Evolutionary conservation across 1,284 basidiomycete species (phyloP), one percentile per base, ranked within the genome.

Genomic region (Tylopilus orsonianus): DNA sequence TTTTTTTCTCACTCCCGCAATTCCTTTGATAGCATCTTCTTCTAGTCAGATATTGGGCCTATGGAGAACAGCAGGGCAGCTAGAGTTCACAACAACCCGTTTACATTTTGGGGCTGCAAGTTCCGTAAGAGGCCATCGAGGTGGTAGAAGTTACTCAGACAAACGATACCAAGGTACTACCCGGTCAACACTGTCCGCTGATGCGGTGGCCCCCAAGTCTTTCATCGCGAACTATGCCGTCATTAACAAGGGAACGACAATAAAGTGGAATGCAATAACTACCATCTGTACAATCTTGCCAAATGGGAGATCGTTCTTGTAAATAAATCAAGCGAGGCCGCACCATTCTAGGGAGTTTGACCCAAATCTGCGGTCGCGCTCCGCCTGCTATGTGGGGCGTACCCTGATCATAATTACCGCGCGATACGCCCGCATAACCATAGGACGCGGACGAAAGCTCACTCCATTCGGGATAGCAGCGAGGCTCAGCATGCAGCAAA

Each of bases 21-120:
- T 56, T 26, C 59, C 50, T 34, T 29, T 13, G 22, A 29, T 12
- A 2, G 16, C 8, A 8, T 48, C 27, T 69, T 74, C 78, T 18
- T 61, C 63, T 27, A 83, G 55, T 26, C 66, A 65, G 24, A 84
- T 76, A 56, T 85, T 84, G 5, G 22, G 6, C 22, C 34, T 29
- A 8, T 42, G 66, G 32, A 85, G 65, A 29, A 70, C 67, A 29
- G 73, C 62, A 23, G 83, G 67, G 55, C 81, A 83, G 9, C 32
- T 16, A 32, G 19, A 37, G 22, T 51, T 70, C 74, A 12, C 64
- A 22, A 83, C 75, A 13, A 81, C 71, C 23, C 80, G 71, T 56
- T 80, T 82, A 60, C 79, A 81, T 38, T 78, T 77, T 18, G 74
- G 72, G 42, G 75, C 75, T 78, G 44, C 20, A 33, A 44, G 14